A percentile compares a stretch with the other conserved stretches of the same genome.
phyloP scores from a whole-genome alignment of 2,329 filamentous ascomycete species.

The Colletotrichum tropicicola region DNA sequence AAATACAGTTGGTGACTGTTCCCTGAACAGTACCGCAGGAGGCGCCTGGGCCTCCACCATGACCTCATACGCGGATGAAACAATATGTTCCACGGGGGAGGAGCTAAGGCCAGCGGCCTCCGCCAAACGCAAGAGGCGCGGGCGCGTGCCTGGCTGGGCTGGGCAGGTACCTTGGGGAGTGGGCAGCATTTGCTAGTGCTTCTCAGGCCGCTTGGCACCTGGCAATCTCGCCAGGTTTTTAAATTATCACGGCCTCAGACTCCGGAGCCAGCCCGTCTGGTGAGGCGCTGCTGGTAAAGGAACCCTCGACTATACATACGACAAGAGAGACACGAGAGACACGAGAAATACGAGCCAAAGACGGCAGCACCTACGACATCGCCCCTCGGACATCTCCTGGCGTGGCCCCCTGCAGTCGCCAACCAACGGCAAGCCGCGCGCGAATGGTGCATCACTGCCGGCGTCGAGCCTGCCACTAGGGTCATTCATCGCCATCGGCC shows the following conservation, averaged over 20 bases:
- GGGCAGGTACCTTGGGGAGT: background rate
- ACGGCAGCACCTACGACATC: background rate
- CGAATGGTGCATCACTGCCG: background rate
- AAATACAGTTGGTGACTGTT: conserved; percentile 5
- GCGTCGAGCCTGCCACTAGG: background rate
- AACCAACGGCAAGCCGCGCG: conserved; percentile 14
- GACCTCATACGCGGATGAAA: conserved; percentile 31
- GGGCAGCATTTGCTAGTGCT: too few species aligned
- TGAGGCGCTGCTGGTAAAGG: too few species aligned
- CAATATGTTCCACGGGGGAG: background rate
- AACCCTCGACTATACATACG: too few species aligned
- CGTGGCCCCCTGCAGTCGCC: conserved; percentile 4
- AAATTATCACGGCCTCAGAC: too few species aligned
- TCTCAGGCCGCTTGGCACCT: background rate
- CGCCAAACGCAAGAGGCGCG: too few species aligned
- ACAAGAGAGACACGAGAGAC: too few species aligned
- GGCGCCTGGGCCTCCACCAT: conserved; percentile 24
- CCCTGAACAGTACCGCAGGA: background rate
- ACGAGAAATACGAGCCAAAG: too few species aligned
- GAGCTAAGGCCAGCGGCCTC: conserved; percentile 8
- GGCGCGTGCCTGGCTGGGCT: too few species aligned
- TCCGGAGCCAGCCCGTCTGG: too few species aligned
- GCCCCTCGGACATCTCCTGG: background rate
- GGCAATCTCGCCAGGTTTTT: background rate
- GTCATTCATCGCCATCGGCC: background rate